Evolutionary conservation across 805 yeast species (phyloP).

Genomic region (Helenozyma baotianmanensis): DNA sequence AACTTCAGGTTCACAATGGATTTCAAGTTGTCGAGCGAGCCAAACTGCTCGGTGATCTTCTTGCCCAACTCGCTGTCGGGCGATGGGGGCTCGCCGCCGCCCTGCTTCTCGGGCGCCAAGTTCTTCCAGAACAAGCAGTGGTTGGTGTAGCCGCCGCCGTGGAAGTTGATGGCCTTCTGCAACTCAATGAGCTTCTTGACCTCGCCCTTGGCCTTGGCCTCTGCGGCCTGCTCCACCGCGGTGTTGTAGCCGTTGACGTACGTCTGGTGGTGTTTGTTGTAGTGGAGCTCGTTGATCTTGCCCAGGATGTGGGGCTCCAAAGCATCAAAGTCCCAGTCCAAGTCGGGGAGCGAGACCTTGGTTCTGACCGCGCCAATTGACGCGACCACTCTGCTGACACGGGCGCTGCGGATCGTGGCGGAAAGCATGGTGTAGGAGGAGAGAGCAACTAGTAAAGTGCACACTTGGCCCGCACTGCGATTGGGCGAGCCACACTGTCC

Average conservation of each 20-base stretch:
- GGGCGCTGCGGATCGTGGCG: constrained; percentile 11
- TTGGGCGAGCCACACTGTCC: too few species aligned
- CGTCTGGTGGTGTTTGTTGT: constrained; percentile 48
- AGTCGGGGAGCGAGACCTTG: constrained; percentile 34
- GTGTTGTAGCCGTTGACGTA: constrained; percentile 45
- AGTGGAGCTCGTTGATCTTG: constrained; percentile 44
- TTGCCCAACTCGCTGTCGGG: constrained; percentile 30
- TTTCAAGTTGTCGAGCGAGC: constrained; percentile 42
- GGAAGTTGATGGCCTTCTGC: constrained; percentile 44
- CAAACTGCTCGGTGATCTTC: constrained; percentile 38
- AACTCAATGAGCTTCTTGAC: constrained; percentile 39
- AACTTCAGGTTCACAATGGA: constrained; percentile 37
- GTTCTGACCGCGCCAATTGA: constrained; percentile 17
- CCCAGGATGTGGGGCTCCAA: constrained; percentile 46
- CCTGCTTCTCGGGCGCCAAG: constrained; percentile 40
- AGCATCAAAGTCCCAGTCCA: constrained; percentile 45
- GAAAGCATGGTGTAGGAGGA: constrained; percentile 12
- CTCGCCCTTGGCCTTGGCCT: constrained; percentile 34
- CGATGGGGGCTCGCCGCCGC: constrained; percentile 33
- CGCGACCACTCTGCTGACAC: constrained; percentile 10
- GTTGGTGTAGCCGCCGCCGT: constrained; percentile 50
- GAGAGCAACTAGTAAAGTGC: not conserved
- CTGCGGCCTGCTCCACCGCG: constrained; percentile 37
- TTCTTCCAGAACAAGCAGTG: constrained; percentile 49
- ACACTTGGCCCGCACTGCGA: constrained; percentile 1